Conservation (phyloP, 1,284 basidiomycete species). For the Moesziomyces parantarcticus region DNA sequence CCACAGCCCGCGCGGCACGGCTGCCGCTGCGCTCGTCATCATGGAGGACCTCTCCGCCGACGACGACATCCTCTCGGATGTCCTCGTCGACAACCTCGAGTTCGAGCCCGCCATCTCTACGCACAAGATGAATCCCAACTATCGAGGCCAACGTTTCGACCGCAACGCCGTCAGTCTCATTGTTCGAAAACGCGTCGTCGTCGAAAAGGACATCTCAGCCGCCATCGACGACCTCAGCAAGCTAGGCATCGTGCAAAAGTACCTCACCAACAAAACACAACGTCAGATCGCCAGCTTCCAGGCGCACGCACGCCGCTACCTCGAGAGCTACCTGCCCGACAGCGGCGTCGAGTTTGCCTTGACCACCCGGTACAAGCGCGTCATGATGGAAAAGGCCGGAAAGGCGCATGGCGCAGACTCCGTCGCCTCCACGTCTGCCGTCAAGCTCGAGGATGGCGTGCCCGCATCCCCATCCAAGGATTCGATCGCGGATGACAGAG, state of each 20-base stretch:
- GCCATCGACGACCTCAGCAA: slow-evolving; percentile 59
- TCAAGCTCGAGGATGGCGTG: slow-evolving; percentile 23
- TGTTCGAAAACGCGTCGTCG: slow-evolving; percentile 57
- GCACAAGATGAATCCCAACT: slow-evolving; percentile 67
- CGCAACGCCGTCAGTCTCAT: slow-evolving; percentile 55
- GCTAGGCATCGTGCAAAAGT: slow-evolving; percentile 59
- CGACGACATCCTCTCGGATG: slow-evolving; percentile 66
- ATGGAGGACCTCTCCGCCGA: slow-evolving; percentile 67
- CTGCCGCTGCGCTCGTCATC: slow-evolving; percentile 30
- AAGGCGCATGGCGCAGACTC: slow-evolving; percentile 17
- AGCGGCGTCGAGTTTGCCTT: slow-evolving; percentile 65
- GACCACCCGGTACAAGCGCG: slow-evolving; percentile 61
- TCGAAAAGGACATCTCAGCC: slow-evolving; percentile 53
- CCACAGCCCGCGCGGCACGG: slow-evolving; percentile 36
- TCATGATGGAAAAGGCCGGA: slow-evolving; percentile 48
- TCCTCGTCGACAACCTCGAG: slow-evolving; percentile 66
- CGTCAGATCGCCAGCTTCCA: slow-evolving; percentile 52
- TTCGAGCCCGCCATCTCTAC: slow-evolving; percentile 66
- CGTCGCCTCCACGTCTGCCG: slow-evolving; percentile 17
- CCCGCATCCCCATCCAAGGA: slow-evolving; percentile 13
- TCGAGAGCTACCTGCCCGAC: slow-evolving; percentile 65
- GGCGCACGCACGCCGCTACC: slow-evolving; percentile 61
- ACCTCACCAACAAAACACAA: slow-evolving; percentile 54
- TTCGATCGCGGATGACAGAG: slow-evolving; percentile 15
- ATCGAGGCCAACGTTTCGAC: slow-evolving; percentile 62